Conservation (phyloP, 768 basidiomycete genomes). For the Dictyophora rubrovolvata region DNA sequence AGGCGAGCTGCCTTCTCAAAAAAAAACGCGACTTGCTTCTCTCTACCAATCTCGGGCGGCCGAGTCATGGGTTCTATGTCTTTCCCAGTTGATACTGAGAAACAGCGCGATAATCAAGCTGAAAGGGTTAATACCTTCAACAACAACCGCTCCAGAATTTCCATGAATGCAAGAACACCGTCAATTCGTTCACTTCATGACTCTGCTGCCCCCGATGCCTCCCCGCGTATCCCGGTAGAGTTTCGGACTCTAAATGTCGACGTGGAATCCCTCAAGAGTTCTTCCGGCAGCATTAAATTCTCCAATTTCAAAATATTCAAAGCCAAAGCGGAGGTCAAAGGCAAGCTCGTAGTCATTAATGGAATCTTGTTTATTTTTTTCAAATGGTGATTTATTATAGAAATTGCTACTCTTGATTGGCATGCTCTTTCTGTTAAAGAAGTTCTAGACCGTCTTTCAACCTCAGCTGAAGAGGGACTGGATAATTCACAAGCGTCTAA, state of each 20-base stretch:
- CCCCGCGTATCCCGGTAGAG: conserved; percentile 11
- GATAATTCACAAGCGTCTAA: conserved; percentile 39
- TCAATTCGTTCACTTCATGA: conserved; percentile 9
- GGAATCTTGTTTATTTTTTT: not conserved
- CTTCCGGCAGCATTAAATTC: not conserved
- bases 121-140: not conserved
- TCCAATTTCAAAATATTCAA: not conserved
- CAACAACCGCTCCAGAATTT: not conserved
- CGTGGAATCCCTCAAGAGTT: conserved; percentile 10
- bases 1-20: not conserved
- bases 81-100: not conserved
- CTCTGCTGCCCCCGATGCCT: not conserved
- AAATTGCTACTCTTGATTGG: conserved; percentile 36
- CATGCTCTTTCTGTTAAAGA: conserved; percentile 34
- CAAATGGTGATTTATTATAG: conserved; percentile 14
- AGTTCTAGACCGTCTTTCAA: conserved; percentile 32
- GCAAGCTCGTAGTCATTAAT: not conserved
- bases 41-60: not conserved
- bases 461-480: conserved; percentile 36
- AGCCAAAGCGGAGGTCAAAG: conserved; percentile 2
- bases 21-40: not conserved
- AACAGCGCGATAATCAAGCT: not conserved
- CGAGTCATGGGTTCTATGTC: not conserved
- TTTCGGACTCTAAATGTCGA: conserved; percentile 23
- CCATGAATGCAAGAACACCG: conserved; percentile 3